Base-by-base conservation (phyloP, 805 yeast species). In the Ogataea ramenticola region DNA sequence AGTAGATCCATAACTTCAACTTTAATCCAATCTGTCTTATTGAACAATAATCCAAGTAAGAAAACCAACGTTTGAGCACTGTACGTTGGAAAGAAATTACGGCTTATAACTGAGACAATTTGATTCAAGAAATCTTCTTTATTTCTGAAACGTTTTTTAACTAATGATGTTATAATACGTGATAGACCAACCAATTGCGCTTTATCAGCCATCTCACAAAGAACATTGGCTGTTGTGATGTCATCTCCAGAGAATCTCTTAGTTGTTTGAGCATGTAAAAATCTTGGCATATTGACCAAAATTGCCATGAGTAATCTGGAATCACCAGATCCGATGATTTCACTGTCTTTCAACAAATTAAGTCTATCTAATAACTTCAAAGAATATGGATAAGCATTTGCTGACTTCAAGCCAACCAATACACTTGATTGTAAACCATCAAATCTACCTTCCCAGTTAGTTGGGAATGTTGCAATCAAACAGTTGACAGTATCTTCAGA, bases 371-470 rank as follows among this genome's bases (percentile, higher is more conserved):
- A 62, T 35, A 91, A 74, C 46, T 75, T 76, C 53, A 88, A 66
- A 1, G 96, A 76, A 12, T 86, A 80, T 10, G 86, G 95, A 67
- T 82, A 85, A 0, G 96, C 77, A 41, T 79, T 77, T 1, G 89
- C 69, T 0, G 97, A 89, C 43, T 96, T 67, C 45, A 95, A 66
- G 0, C 99, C 99, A 39, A 80, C 77, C 74, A 88, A 68, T 0
- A 90, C 79, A 17, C 84, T 72, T 38, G 76, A 81, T 54, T 89
- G 96, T 7, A 93, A 67, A 0, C 98, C 98, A 55, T 83, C 91
- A 61, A 89, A 93, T 45, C 80, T 75, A 1, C 97, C 96, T 57
- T 90, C 96, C 99, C 98, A 93, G 46, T 86, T 83, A 0, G 93
- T 80, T 0, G 99, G 99, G 58, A 90, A 93, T 0, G 93, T 85